phyloP scores from a whole-genome alignment of 768 basidiomycete genomes.

The Russula emetica region DNA sequence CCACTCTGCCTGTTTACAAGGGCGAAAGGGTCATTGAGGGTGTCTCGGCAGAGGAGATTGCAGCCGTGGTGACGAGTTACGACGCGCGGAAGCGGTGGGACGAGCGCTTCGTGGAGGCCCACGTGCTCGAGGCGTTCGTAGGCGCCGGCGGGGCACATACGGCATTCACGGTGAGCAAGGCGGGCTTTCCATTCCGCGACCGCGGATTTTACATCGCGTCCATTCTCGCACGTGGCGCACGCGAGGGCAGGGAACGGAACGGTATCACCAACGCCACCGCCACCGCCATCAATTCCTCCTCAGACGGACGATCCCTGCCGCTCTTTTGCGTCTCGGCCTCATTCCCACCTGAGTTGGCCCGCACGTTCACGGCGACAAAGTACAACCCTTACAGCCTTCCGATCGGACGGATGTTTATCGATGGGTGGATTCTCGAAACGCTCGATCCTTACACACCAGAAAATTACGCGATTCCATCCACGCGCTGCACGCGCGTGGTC shows the following conservation, averaged over 20 bases:
- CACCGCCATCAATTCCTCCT: slow-evolving; percentile 1
- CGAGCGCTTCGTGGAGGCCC: slow-evolving; percentile 70
- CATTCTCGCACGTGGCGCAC: slow-evolving; percentile 53
- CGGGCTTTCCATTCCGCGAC: slow-evolving; percentile 86
- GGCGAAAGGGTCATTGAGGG: slow-evolving; percentile 92
- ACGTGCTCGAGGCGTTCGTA: slow-evolving; percentile 72
- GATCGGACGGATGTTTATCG: slow-evolving; percentile 76
- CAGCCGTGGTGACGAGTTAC: slow-evolving; percentile 61
- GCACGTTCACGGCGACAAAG: slow-evolving; percentile 54
- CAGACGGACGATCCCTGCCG: slow-evolving; percentile 41
- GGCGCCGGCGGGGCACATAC: slow-evolving; percentile 56
- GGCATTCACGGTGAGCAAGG: slow-evolving; percentile 65
- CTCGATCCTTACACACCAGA: slow-evolving; percentile 93
- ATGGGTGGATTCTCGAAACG: slow-evolving; percentile 96
- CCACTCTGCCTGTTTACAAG: slow-evolving; percentile 76
- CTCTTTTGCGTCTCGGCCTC: slow-evolving; percentile 84
- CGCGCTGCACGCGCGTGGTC: slow-evolving; percentile 77
- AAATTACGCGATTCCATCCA: slow-evolving; percentile 91
- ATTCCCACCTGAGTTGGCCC: slow-evolving; percentile 60
- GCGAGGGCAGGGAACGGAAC: slow-evolving; percentile 37
- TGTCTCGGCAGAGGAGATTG: slow-evolving; percentile 88
- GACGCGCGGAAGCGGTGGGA: slow-evolving; percentile 83
- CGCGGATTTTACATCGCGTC: slow-evolving; percentile 80
- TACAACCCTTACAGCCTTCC: slow-evolving; percentile 75
- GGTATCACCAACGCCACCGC: not conserved